Base-by-base conservation (phyloP, 1,284 basidiomycete species). In the Fomitopsis schrenkii region DNA sequence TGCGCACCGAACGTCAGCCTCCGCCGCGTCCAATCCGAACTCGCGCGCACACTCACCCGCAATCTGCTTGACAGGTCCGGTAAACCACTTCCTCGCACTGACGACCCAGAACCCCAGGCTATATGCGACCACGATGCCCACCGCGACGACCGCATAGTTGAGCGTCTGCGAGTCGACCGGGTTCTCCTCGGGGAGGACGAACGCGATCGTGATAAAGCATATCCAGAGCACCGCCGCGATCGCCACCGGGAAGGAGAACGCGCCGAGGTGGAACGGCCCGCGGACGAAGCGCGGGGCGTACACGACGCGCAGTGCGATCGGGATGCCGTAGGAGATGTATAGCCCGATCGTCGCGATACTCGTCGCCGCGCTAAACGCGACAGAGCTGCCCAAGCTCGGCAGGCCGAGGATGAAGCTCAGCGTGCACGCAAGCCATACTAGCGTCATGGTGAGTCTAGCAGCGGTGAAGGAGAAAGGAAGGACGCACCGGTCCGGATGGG, bases 391-490 rank as follows among this genome's bases (percentile, higher is more conserved):
- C 3, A 92, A 76, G 71, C 85, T 87, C 0, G 90, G 90, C 1
- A 92, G 75, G 0, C 82, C 88, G 7, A 93, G 81, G 62, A 86
- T 80, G 73, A 93, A 91, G 70, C 87, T 87, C n/a, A 92, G 78
- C 2, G 85, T 84, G 66, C 87, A 90, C 1, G 88, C 88, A 50
- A 93, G 82, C 89, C 90, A 91, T 3, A 91, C 88, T 86, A 59
- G 22, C 48, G 17, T 17, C 5, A 14, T 19, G 10, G n/a, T 54
- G 30, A 53, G 45, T 28, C n/a, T 14, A n/a, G 30, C 38, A 40
- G 38, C 38, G 38, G 45, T 3, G 26, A n/a, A 8, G 26, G 26
- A 28, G 22, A 45, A n/a, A 6, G 46, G 26, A 26, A 53, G 26
- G 17, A 61, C 77, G 36, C 59, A 88, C 87, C 86, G 36, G 90